phyloP scores from a whole-genome alignment of 345 rosid genomes.

The Salix exigua region DNA sequence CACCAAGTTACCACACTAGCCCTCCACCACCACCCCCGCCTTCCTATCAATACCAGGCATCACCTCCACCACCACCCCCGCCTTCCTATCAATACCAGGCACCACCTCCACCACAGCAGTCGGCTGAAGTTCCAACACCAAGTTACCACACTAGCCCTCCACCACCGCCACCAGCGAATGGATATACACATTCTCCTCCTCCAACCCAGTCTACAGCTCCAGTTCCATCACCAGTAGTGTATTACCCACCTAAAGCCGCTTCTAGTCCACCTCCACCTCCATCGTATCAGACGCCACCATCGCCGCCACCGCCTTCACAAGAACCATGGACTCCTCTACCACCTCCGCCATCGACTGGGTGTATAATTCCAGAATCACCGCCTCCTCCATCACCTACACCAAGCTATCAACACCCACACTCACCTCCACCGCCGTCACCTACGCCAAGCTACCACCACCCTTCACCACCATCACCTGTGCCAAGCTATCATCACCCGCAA shows the following conservation, averaged over 20 bases:
- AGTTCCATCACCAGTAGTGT: slow-evolving; percentile 15
- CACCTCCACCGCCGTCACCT: background rate
- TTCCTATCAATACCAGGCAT: slow-evolving; percentile 9
- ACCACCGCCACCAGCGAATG: background rate
- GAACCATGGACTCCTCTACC: slow-evolving; percentile 12
- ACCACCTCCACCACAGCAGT: slow-evolving; percentile 27
- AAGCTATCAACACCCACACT: slow-evolving; percentile 20
- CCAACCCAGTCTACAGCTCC: slow-evolving; percentile 13
- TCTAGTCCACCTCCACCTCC: slow-evolving; percentile 8
- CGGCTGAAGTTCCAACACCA: slow-evolving; percentile 14
- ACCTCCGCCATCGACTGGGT: background rate
- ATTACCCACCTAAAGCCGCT: background rate
- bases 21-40: slow-evolving; percentile 7
- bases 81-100: slow-evolving; percentile 19
- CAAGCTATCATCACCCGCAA: slow-evolving; percentile 23
- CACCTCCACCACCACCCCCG: slow-evolving; percentile 14
- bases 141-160: slow-evolving; percentile 8
- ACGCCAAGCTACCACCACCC: slow-evolving; percentile 10
- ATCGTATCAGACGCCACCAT: background rate
- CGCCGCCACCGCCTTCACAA: slow-evolving; percentile 8
- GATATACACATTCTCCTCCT: slow-evolving; percentile 13
- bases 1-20: slow-evolving; percentile 12
- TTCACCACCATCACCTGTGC: slow-evolving; percentile 24
- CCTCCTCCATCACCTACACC: slow-evolving; percentile 32
- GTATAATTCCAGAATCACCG: background rate